A percentile compares a stretch with the other conserved stretches of the same genome.
Conservation (phyloP, 345 rosid species). For the Euphorbia peplus region DNA sequence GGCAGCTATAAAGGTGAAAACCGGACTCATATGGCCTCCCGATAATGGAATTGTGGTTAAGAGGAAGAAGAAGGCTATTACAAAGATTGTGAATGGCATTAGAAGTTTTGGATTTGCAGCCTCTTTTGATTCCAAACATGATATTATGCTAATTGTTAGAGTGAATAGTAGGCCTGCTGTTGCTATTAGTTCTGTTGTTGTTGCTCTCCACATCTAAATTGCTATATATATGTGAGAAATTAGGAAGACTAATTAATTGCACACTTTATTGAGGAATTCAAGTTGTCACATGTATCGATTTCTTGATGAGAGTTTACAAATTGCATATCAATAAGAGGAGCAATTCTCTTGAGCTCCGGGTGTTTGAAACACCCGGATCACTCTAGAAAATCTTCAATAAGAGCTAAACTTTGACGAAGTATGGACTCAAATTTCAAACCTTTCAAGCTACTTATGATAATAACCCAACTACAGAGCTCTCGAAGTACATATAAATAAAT, state of each 20-base stretch:
- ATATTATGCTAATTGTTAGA: constrained; percentile 29
- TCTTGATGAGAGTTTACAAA: too few relatives aligned
- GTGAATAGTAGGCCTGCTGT: constrained; percentile 44
- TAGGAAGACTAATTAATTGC: background rate
- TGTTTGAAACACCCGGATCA: too few relatives aligned
- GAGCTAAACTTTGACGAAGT: too few relatives aligned
- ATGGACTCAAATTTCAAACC: too few relatives aligned
- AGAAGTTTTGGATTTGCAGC: constrained; percentile 30
- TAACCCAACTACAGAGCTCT: too few relatives aligned
- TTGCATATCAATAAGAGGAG: too few relatives aligned
- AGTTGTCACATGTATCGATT: too few relatives aligned
- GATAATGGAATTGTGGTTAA: constrained; percentile 42
- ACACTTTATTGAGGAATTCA: too few relatives aligned
- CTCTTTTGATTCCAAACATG: constrained; percentile 14
- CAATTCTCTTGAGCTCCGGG: too few relatives aligned
- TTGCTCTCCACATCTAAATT: constrained; percentile 53
- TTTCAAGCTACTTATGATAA: too few relatives aligned
- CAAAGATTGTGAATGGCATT: constrained; percentile 34
- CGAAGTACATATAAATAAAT: too few relatives aligned
- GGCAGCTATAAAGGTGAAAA: constrained; percentile 38
- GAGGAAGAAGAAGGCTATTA: constrained; percentile 28
- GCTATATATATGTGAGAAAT: background rate
- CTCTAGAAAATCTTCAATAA: too few relatives aligned
- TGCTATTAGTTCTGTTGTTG: constrained; percentile 43
- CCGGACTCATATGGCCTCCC: constrained; percentile 49